phyloP scores from a whole-genome alignment of 164 flowering plant species.

The Piper betle region DNA sequence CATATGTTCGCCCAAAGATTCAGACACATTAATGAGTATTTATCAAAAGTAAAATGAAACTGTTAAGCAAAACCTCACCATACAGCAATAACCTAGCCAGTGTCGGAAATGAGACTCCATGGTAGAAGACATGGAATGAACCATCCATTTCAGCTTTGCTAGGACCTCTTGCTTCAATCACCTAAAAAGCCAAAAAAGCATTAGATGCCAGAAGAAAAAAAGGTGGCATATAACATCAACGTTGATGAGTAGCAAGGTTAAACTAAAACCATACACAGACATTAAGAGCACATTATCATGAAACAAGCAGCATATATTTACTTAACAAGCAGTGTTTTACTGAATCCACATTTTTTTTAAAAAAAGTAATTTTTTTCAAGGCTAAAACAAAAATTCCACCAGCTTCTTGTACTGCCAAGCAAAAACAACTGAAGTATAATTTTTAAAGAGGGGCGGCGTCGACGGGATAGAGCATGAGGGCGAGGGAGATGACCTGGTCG shows the following conservation, averaged over 20 bases:
- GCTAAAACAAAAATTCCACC: too few species aligned
- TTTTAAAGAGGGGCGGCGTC: constrained; percentile 56
- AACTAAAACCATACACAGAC: too few species aligned
- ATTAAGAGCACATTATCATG: too few species aligned
- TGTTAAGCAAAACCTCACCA: constrained; percentile 25
- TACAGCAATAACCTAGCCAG: constrained; percentile 50
- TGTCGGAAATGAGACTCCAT: constrained; percentile 56
- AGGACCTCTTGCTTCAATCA: constrained; percentile 11
- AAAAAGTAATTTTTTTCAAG: too few species aligned
- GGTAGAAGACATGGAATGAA: constrained; percentile 49
- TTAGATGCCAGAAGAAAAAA: background rate
- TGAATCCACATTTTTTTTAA: too few species aligned
- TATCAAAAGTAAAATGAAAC: background rate
- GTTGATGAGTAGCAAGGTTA: background rate
- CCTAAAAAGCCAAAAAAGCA: constrained; percentile 1
- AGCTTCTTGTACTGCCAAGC: too few species aligned
- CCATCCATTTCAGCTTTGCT: constrained; percentile 30
- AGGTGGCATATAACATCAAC: background rate
- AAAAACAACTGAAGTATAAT: too few species aligned
- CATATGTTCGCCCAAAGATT: background rate
- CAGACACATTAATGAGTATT: background rate
- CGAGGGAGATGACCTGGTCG: constrained; percentile 69
- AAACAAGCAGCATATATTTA: too few species aligned
- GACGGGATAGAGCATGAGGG: constrained; percentile 54
- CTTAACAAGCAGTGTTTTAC: too few species aligned